A percentile compares a stretch with the other conserved stretches of the same genome.
These are phyloP conservation scores for Trypanosoma mega DNA, from an alignment of 208 protist species.

Conservation along the genomic window DNA sequence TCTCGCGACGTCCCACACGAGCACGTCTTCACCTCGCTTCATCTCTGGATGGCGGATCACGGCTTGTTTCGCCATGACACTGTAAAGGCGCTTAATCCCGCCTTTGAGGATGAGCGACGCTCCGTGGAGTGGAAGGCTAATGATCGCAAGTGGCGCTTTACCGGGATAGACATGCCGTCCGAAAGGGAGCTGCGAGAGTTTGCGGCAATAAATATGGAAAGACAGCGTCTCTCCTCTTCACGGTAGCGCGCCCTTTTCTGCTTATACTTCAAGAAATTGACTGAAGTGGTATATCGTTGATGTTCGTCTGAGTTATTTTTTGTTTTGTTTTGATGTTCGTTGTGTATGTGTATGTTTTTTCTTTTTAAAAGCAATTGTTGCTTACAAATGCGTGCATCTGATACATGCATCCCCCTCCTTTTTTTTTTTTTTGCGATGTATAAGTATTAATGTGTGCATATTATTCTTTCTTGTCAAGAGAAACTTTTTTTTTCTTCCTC, in stretches of 20 bases:
- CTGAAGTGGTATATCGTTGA: slow-evolving; percentile 15
- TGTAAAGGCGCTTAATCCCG: slow-evolving; percentile 83
- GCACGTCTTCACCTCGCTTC: slow-evolving; percentile 81
- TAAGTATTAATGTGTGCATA: too few relatives aligned
- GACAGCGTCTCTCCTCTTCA: slow-evolving; percentile 26
- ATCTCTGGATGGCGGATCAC: slow-evolving; percentile 87
- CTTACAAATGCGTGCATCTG: too few relatives aligned
- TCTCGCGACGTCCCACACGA: slow-evolving; percentile 84
- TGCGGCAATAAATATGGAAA: slow-evolving; percentile 85
- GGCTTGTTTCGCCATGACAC: slow-evolving; percentile 88
- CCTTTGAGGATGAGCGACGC: slow-evolving; percentile 83
- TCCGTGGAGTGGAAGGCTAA: slow-evolving; percentile 85
- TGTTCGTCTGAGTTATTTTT: not conserved
- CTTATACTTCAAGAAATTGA: too few relatives aligned
- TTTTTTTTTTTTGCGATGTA: too few relatives aligned
- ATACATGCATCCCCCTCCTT: too few relatives aligned
- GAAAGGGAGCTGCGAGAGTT: slow-evolving; percentile 81
- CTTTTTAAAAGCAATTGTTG: slow-evolving; percentile 5
- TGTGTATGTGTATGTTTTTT: slow-evolving; percentile 9
- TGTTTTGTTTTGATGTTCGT: slow-evolving; percentile 3
- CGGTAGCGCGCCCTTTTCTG: not conserved
- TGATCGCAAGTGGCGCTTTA: slow-evolving; percentile 86
- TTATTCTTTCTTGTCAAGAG: too few relatives aligned
- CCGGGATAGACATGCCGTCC: slow-evolving; percentile 75
- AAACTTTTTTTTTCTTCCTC: slow-evolving; percentile 7